Percentiles rank a stretch among this genome's conserved stretches.
These are phyloP conservation scores for Scutellaria minor DNA, from an alignment of 257 asterid species.

Conservation along the genomic window DNA sequence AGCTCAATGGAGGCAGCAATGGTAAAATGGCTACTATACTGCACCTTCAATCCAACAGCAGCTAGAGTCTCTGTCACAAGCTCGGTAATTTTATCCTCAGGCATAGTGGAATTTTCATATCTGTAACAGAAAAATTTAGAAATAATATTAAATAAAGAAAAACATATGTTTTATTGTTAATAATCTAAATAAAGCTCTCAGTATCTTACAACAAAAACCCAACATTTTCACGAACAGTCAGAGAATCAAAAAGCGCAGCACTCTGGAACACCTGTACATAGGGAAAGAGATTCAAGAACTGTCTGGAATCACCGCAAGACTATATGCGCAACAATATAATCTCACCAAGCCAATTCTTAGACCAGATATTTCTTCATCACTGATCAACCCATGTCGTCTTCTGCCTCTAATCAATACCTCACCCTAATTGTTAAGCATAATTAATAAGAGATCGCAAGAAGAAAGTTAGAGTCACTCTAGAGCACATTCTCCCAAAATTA, in stretches of 20 bases:
- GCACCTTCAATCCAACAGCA: slow-evolving; percentile 97
- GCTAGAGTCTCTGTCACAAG: slow-evolving; percentile 95
- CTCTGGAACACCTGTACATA: slow-evolving; percentile 92
- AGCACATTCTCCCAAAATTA: slow-evolving; percentile 16
- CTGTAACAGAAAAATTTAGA: slow-evolving; percentile 44
- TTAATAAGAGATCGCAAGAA: slow-evolving; percentile 32
- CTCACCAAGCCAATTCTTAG: slow-evolving; percentile 97
- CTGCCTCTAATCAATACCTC: slow-evolving; percentile 91
- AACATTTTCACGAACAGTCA: slow-evolving; percentile 95
- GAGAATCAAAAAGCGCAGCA: slow-evolving; percentile 97
- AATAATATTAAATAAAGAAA: slow-evolving; percentile 15
- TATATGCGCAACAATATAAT: slow-evolving; percentile 29
- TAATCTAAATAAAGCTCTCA: slow-evolving; percentile 15
- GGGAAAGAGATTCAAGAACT: slow-evolving; percentile 38
- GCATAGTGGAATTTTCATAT: slow-evolving; percentile 92
- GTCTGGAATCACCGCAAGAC: slow-evolving; percentile 31
- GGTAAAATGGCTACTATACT: slow-evolving; percentile 29
- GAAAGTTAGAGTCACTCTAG: slow-evolving; percentile 28
- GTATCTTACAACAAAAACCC: slow-evolving; percentile 92
- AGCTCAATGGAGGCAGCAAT: slow-evolving; percentile 21
- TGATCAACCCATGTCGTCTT: slow-evolving; percentile 83
- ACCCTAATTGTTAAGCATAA: slow-evolving; percentile 59
- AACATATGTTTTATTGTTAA: slow-evolving; percentile 14
- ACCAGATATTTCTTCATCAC: slow-evolving; percentile 97
- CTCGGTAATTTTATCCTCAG: slow-evolving; percentile 77